Evolutionary conservation across 1,284 basidiomycete species (phyloP).

Genomic region (Fomitiporia mediterranea): DNA sequence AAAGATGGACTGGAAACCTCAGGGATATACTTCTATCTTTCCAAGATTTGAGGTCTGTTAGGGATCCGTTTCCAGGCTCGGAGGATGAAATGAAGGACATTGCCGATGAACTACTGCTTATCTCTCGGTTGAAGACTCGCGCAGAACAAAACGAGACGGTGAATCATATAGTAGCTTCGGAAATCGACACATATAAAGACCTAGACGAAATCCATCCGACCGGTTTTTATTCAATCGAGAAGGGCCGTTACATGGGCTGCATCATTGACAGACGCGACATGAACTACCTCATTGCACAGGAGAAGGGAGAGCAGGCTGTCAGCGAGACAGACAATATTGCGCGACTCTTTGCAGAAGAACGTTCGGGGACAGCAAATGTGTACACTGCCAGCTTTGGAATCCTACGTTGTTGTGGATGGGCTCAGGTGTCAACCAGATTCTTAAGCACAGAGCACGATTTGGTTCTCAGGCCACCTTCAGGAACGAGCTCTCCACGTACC

Average conservation of each 20-base stretch:
- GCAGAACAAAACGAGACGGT: not conserved
- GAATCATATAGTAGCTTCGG: not conserved
- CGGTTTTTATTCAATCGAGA: not conserved
- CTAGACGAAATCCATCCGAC: not conserved
- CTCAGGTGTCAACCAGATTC: not conserved
- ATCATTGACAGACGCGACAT: not conserved
- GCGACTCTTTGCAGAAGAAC: not conserved
- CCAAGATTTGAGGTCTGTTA: not conserved
- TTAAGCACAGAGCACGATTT: not conserved
- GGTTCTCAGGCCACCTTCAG: not conserved
- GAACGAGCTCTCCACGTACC: not conserved
- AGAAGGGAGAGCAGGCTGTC: not conserved
- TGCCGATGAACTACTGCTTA: not conserved
- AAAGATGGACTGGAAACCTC: constrained; percentile 69
- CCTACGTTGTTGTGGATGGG: not conserved
- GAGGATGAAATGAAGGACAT: not conserved
- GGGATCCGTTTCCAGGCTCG: not conserved
- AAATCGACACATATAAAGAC: not conserved
- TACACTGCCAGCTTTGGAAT: not conserved
- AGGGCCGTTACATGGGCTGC: not conserved
- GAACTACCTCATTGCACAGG: not conserved
- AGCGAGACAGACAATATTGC: not conserved
- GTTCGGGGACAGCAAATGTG: not conserved
- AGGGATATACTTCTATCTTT: constrained; percentile 50
- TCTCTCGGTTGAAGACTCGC: not conserved